A percentile compares a stretch with the other conserved stretches of the same genome.
Evolutionary conservation across 306 rosid genomes (phyloP).

Genomic region (Prunus mira): DNA sequence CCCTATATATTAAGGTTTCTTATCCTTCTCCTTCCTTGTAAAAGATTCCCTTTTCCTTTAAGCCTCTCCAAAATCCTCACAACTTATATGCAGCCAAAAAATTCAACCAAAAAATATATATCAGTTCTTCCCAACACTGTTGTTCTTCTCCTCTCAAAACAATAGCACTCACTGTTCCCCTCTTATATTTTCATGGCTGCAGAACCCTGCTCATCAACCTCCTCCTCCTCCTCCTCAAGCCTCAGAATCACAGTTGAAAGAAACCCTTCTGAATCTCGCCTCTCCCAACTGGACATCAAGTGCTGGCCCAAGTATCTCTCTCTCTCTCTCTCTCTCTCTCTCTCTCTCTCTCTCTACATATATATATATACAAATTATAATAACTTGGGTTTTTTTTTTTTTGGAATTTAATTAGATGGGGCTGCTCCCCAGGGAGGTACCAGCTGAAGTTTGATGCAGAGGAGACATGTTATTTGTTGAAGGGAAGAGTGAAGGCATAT

Average conservation of each 20-base stretch:
- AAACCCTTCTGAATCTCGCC: constrained; percentile 75
- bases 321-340: neutral
- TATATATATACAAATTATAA: neutral
- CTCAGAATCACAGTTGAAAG: constrained; percentile 70
- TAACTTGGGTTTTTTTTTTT: neutral
- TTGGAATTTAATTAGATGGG: constrained; percentile 56
- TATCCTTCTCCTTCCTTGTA: constrained; percentile 21
- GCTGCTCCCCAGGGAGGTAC: constrained; percentile 92
- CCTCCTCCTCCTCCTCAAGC: constrained; percentile 25
- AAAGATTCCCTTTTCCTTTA: constrained; percentile 35
- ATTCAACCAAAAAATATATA: neutral
- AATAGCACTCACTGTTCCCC: neutral
- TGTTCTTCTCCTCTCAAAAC: neutral
- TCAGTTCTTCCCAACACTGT: neutral
- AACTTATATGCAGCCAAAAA: constrained; percentile 25
- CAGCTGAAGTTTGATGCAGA: constrained; percentile 91
- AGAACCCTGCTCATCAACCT: constrained; percentile 39
- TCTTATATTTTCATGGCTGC: constrained; percentile 49
- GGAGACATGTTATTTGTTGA: constrained; percentile 84
- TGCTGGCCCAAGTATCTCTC: constrained; percentile 86
- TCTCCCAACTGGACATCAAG: constrained; percentile 73
- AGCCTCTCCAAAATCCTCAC: constrained; percentile 19
- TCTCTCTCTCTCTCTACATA: neutral
- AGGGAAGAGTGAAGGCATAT: constrained; percentile 87
- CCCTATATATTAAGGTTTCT: constrained; percentile 12